Base-by-base conservation (phyloP, 345 rosid genomes). In the Salix arbutifolia region DNA sequence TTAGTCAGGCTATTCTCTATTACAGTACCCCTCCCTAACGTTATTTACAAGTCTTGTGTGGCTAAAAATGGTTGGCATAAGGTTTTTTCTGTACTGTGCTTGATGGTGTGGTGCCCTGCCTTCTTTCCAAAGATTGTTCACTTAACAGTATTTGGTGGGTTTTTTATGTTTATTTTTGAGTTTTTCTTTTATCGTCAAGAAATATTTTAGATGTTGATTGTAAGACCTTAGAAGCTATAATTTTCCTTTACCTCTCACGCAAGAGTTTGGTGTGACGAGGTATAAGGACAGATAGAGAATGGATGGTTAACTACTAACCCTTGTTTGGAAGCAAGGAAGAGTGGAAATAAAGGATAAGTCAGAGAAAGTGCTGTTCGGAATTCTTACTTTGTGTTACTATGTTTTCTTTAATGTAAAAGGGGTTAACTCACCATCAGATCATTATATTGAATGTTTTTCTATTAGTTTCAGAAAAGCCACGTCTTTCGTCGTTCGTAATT, bases 1-100 rank as follows among this genome's bases (percentile, higher is more conserved):
- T 94, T 88, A 87, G 86, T 56, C 69, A 71, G 21, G 33, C 65
- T 44, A 33, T 33, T 50, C 72, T 77, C 53, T 72, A 19, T 52
- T 58, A 58, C 23, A 58, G 64, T 23, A 23, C 64, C 23, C 26
- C 64, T 58, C 64, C 64, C 28, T 23, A n/a, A 58, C 4, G 23
- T 58, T 58, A 58, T 58, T 58, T 23, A 4, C 12, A n/a, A 23
- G 64, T 58, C 28, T 58, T 58, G 64, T 23, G 28, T 58, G 64
- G 14, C 28, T 58, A 58, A 58, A 10, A 10, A 23, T 8, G 64
- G 4, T 12, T 3, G 4, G 23, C 28, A 58, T 58, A 4, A 58
- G 64, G 23, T 58, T 19, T 0, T 12, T 58, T 58, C 64, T 58
- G 14, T n/a, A 23, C 1, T 58, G 64, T n/a, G 10, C 28, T 23